These are phyloP conservation scores for Suillus discolor DNA, from an alignment of 768 basidiomycete species.

Conservation along the genomic window DNA sequence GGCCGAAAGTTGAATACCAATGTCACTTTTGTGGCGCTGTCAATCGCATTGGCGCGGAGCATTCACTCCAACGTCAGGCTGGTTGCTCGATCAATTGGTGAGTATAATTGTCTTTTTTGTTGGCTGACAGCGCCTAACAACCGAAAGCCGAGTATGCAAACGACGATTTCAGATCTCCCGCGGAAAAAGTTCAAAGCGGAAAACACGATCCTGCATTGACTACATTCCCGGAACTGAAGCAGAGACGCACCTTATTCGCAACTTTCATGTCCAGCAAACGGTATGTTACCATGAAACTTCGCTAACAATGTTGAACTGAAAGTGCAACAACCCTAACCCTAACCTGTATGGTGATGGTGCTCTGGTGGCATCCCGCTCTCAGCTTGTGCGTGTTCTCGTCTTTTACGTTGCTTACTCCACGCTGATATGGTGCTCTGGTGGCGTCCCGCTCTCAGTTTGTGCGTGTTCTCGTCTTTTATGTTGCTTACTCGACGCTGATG, in stretches of 20 bases:
- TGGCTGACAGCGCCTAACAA: slow-evolving; percentile 8
- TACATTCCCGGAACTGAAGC: neutral
- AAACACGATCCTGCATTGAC: neutral
- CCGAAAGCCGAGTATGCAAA: slow-evolving; percentile 21
- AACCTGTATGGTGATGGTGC: too few species aligned
- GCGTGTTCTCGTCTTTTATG: too few species aligned
- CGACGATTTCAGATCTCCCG: slow-evolving; percentile 28
- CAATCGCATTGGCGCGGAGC: neutral
- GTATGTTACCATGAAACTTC: neutral
- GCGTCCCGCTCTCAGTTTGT: too few species aligned
- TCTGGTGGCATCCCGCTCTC: too few species aligned
- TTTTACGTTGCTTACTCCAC: too few species aligned
- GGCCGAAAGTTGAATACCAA: slow-evolving; percentile 7
- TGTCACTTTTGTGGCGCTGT: slow-evolving; percentile 22
- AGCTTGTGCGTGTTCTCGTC: too few species aligned
- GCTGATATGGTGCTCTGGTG: too few species aligned
- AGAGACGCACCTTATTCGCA: neutral
- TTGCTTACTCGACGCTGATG: too few species aligned
- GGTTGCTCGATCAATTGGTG: slow-evolving; percentile 28
- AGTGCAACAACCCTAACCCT: neutral
- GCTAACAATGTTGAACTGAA: neutral
- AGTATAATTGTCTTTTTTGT: neutral
- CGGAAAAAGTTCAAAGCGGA: accelerated
- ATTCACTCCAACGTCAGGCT: slow-evolving; percentile 23
- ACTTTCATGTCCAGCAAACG: neutral